Conservation (phyloP, 108 stramenopile species). For the Parietichytrium sp. region DNA sequence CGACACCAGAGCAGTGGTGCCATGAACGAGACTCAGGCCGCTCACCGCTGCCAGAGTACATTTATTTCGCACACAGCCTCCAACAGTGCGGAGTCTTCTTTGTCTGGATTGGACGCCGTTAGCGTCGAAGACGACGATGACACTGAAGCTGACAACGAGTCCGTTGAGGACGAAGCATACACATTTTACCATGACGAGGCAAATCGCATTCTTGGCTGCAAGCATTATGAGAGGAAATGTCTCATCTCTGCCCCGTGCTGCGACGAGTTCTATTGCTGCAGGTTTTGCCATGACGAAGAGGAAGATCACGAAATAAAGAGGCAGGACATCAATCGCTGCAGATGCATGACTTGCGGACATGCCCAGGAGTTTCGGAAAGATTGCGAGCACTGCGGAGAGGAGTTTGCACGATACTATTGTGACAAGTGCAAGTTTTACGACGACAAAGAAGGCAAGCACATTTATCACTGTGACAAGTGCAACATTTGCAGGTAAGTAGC, state of each 20-base stretch:
- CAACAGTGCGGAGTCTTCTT: neutral
- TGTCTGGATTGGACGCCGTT: no score
- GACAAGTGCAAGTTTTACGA: slow-evolving; percentile 32
- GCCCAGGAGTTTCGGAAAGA: neutral
- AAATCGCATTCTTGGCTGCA: neutral
- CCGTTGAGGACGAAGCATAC: neutral
- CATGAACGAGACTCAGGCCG: neutral
- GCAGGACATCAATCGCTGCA: neutral
- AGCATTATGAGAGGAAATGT: slow-evolving; percentile 23
- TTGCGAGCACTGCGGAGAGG: neutral
- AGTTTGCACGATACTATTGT: slow-evolving; percentile 30
- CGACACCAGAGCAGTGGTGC: neutral
- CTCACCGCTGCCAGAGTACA: neutral
- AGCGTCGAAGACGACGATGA: slow-evolving; percentile 39
- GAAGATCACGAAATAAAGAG: slow-evolving; percentile 9
- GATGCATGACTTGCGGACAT: slow-evolving; percentile 23
- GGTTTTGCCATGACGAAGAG: slow-evolving; percentile 34
- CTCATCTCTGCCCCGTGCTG: slow-evolving; percentile 27
- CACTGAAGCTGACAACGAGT: neutral
- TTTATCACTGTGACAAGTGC: slow-evolving; percentile 25
- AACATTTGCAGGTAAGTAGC: slow-evolving; percentile 39
- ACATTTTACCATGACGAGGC: slow-evolving; percentile 20
- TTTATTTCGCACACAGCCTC: neutral
- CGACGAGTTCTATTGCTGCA: slow-evolving; percentile 18
- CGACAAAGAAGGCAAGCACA: slow-evolving; percentile 34